These are phyloP conservation scores for Jaltomata sinuosa DNA, from an alignment of 257 asterid genomes.

Conservation along the genomic window DNA sequence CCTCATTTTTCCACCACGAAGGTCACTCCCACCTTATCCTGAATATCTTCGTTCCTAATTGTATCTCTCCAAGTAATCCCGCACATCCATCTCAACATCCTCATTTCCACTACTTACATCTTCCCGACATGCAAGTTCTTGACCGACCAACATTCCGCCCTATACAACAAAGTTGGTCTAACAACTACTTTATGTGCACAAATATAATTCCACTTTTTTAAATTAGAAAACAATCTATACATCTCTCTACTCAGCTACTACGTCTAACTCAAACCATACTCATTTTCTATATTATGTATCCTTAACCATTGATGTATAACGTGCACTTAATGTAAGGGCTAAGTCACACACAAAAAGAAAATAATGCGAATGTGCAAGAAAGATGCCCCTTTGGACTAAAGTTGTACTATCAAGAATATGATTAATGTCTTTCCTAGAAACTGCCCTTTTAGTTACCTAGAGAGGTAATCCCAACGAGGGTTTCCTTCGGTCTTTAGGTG, in stretches of 20 bases:
- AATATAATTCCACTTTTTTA: not conserved
- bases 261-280: not conserved
- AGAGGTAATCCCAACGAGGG: not conserved
- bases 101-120: not conserved
- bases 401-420: not conserved
- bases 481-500: constrained; percentile 4
- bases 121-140: not conserved
- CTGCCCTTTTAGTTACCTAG: not conserved
- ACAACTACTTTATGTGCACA: not conserved
- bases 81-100: not conserved
- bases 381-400: not conserved
- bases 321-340: not conserved
- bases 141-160: not conserved
- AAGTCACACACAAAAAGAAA: not conserved
- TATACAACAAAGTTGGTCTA: not conserved
- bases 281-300: not conserved
- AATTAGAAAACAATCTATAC: not conserved
- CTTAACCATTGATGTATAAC: not conserved
- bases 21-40: not conserved
- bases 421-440: not conserved
- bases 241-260: not conserved
- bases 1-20: not conserved
- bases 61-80: not conserved
- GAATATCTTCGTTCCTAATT: not conserved
- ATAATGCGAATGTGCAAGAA: not conserved